Evolutionary conservation across 352 stramenopile genomes (phyloP), one percentile per base, ranked within the genome.

Genomic region (Phytophthora citricola): DNA sequence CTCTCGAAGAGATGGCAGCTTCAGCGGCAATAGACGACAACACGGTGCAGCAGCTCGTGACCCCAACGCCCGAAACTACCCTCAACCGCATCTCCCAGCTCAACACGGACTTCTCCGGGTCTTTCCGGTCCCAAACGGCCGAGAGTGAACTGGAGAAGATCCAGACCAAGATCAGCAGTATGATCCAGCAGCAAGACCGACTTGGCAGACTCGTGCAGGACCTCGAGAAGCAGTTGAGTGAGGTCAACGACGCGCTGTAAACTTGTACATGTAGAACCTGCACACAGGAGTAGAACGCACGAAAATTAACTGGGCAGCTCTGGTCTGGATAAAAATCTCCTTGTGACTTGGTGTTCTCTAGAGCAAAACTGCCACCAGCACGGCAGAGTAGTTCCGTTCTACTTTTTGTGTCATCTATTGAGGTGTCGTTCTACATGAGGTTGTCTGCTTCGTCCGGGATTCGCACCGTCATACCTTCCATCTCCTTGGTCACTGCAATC

Each of bases 381-480:
- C 31, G 31, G 31, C 31, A 36, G 31, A 36, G 31, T 36, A 36
- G 31, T 36, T 36, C 15, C 9, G 36, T 43, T 43, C 38, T 43
- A n/a, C 38, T 3, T 41, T n/a, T 9, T 45, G 46, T 41, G 44
- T 40, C 11, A 49, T 71, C 66, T 75, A 71, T 34, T 11, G 31
- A 11, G 31, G 7, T 58, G 53, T 43, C 43, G 29, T 15, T 49
- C 55, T 90, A 96, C 77, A 97, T 90, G 78, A 97, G 88, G 67
- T 94, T 97, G 69, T 95, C 91, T 20, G 71, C 81, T 48, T 97
- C 93, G 53, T 96, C 84, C 6, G 93, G 92, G 14, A 98, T 85
- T 50, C 79, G 90, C 53, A 98, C 81, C 17, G 87, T 92, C 56
- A 90, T 82, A 38, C 89, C 89, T 38, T 97, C 89, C 55, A 98